Evolutionary conservation across 768 basidiomycete species (phyloP), one percentile per base, ranked within the genome.

Genomic region (Mrakia blollopis): DNA sequence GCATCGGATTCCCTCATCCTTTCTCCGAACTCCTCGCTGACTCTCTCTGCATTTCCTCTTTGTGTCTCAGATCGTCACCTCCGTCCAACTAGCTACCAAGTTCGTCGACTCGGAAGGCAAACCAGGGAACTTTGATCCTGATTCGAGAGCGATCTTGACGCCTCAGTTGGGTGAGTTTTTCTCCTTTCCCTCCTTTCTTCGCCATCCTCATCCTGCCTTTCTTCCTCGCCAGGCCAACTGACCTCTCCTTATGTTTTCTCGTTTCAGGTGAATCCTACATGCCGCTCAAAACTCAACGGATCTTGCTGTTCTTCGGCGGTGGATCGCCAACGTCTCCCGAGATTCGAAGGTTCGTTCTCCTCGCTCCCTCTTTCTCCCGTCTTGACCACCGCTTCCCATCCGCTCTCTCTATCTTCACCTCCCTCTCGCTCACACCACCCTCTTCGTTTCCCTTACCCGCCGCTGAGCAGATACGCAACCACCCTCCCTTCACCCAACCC

Each of bases 71-170:
- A 21, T 72, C 32, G 54, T 72, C 25, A 50, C 37, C 71, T 23
- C 71, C 0, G 71, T 72, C n/a, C 71, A 72, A n/a, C 47, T 72
- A 32, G 71, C 71, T 0, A 72, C 71, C 52, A 72, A 72, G 54
- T 72, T 72, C 35, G 52, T 72, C 35, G 71, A 72, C 35, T 28
- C 71, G 16, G 71, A 72, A 11, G 71, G 71, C 50, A 72, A 72
- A 14, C 47, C 71, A 1, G 35, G 47, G 2, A 72, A 57, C 54
- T 72, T 72, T 37, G 71, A 72, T 18, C 25, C 47, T 14, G 54
- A 52, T 23, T 54, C 71, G 7, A 30, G 71, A 13, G 71, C 71
- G 23, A 54, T 52, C 23, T 54, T 72, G 32, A n/a, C 18, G 3
- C 71, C 71, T 39, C 71, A 72, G 52, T 47, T 72, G 28, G 52